Percentiles rank a stretch among this genome's conserved stretches.
phyloP scores from a whole-genome alignment of 2,329 filamentous ascomycete genomes.

The Pseudogymnoascus sp. region DNA sequence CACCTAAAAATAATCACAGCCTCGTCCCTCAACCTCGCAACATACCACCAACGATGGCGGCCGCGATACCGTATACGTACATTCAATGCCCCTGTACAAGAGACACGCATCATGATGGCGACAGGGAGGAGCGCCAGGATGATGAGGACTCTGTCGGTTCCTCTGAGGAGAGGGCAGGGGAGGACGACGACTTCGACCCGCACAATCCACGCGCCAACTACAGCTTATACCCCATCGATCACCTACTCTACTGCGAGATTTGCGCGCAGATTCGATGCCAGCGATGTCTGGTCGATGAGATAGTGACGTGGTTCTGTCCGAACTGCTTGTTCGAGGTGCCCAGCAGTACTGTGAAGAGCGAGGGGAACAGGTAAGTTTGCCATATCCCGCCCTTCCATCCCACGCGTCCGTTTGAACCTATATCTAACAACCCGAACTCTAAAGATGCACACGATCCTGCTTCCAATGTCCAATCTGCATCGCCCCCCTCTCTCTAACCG shows the following conservation, averaged over 20 bases:
- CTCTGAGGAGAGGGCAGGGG: slow-evolving; percentile 24
- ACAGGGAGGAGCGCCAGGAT: slow-evolving; percentile 21
- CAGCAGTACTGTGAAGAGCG: slow-evolving; percentile 82
- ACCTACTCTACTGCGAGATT: slow-evolving; percentile 93
- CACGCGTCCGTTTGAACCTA: background rate
- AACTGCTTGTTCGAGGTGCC: slow-evolving; percentile 94
- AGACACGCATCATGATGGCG: slow-evolving; percentile 26
- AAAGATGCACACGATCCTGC: slow-evolving; percentile 83
- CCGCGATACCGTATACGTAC: slow-evolving; percentile 54
- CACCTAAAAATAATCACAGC: slow-evolving; percentile 2
- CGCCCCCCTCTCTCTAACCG: slow-evolving; percentile 67
- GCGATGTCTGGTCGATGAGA: slow-evolving; percentile 85
- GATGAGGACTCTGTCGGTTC: slow-evolving; percentile 24
- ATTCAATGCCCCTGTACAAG: slow-evolving; percentile 60
- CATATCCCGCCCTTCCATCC: background rate
- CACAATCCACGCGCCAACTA: slow-evolving; percentile 78
- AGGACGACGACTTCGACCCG: slow-evolving; percentile 68
- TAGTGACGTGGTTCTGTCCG: slow-evolving; percentile 91
- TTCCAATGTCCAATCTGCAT: slow-evolving; percentile 91
- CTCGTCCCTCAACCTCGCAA: slow-evolving; percentile 6
- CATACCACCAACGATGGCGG: slow-evolving; percentile 36
- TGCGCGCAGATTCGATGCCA: slow-evolving; percentile 94
- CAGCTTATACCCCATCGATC: slow-evolving; percentile 85
- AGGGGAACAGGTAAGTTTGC: slow-evolving; percentile 71
- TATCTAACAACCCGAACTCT: background rate